phyloP scores from a whole-genome alignment of 345 rosid species.

The Hibiscus mutabilis region DNA sequence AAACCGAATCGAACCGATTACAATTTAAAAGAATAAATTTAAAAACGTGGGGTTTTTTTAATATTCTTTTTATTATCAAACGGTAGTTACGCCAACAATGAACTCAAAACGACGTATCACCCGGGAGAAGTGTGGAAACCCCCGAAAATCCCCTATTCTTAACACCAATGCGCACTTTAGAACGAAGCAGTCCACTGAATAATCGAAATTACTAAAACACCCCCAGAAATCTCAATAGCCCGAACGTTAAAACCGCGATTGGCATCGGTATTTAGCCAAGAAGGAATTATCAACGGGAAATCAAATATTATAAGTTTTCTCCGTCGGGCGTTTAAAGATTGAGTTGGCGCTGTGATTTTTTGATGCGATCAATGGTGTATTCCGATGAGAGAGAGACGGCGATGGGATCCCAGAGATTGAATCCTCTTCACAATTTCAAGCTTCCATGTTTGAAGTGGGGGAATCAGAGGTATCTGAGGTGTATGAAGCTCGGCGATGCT shows the following conservation, averaged over 20 bases:
- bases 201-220: conserved; percentile 3
- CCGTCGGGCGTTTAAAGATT: background rate
- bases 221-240: conserved; percentile 9
- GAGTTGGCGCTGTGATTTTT: background rate
- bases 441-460: conserved; percentile 54
- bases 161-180: conserved; percentile 22
- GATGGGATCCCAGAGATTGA: conserved; percentile 45
- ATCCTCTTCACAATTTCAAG: conserved; percentile 44
- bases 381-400: conserved; percentile 28
- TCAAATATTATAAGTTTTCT: conserved; percentile 10
- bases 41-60: background rate
- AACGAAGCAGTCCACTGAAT: background rate
- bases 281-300: background rate
- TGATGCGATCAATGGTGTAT: conserved; percentile 30
- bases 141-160: background rate
- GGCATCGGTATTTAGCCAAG: background rate
- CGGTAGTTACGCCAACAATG: background rate
- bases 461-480: conserved; percentile 32
- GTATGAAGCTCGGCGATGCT: conserved; percentile 29
- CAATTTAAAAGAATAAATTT: background rate
- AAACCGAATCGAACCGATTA: background rate
- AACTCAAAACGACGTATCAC: conserved; percentile 21
- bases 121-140: background rate
- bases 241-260: conserved; percentile 28
- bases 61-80: background rate